phyloP scores from a whole-genome alignment of 768 basidiomycete genomes.

The Xerocomellus amylosporus region DNA sequence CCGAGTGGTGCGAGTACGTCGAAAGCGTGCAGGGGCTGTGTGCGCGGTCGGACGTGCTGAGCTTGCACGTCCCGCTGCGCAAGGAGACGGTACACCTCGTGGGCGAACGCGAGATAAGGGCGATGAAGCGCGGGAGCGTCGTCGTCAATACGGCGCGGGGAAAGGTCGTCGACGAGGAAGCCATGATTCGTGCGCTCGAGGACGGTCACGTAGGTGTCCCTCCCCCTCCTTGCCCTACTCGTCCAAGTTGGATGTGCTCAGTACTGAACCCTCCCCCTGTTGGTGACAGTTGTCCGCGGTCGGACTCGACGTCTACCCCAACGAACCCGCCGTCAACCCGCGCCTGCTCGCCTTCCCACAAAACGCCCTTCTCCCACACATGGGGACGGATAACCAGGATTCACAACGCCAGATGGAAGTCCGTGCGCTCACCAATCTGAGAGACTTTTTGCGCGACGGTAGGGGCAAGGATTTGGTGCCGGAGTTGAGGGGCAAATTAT shows the following conservation, averaged over 20 bases:
- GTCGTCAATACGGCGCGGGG: slow-evolving; percentile 91
- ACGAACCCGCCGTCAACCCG: slow-evolving; percentile 80
- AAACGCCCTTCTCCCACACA: slow-evolving; percentile 84
- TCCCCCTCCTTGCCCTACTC: too few species aligned
- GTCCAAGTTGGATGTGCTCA: too few species aligned
- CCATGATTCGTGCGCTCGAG: slow-evolving; percentile 80
- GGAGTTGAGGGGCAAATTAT: slow-evolving; percentile 40
- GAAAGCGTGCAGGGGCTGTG: slow-evolving; percentile 63
- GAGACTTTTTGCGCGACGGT: slow-evolving; percentile 64
- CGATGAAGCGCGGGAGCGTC: slow-evolving; percentile 72
- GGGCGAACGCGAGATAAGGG: slow-evolving; percentile 70
- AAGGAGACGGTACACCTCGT: slow-evolving; percentile 71
- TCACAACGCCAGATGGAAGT: slow-evolving; percentile 81
- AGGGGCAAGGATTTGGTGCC: slow-evolving; percentile 64
- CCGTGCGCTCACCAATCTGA: slow-evolving; percentile 74
- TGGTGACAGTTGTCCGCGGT: slow-evolving; percentile 33
- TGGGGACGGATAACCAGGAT: slow-evolving; percentile 87
- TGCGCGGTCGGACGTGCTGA: slow-evolving; percentile 72
- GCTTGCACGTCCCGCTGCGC: slow-evolving; percentile 80
- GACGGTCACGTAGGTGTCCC: slow-evolving; percentile 77
- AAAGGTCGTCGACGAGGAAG: slow-evolving; percentile 84
- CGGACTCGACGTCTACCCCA: slow-evolving; percentile 83
- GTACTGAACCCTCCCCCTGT: too few species aligned
- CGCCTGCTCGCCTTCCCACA: slow-evolving; percentile 78
- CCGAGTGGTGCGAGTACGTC: slow-evolving; percentile 77